Evolutionary conservation across 768 basidiomycete genomes (phyloP), one percentile per base, ranked within the genome.

Genomic region (Exsudoporus frostii): DNA sequence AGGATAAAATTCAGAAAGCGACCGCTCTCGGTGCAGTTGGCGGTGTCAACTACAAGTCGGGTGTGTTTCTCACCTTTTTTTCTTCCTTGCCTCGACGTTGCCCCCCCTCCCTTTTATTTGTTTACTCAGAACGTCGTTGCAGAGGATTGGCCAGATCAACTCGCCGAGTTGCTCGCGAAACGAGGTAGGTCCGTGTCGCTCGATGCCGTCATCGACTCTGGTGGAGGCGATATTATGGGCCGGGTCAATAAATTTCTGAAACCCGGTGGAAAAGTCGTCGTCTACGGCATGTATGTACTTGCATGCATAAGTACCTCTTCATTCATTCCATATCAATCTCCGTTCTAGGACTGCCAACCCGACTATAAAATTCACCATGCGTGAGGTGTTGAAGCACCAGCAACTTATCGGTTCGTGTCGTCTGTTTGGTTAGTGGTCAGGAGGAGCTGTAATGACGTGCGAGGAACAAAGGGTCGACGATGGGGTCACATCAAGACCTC

Each of bases 401-500:
- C 81, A 84, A 56, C 71, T 94, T 37, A 74, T 90, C 30, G 91
- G 90, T 90, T 39, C 39, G 76, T 66, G 15, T 19, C 27, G 10
- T 37, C 20, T 39, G 15, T 50, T 44, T 24, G 22, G n/a, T 51
- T 43, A 34, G 22, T 48, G 36, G 45, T 50, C 43, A 45, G 11
- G 32, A 51, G 27, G 51, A 39, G 40, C 10, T 29, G n/a, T 47
- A 24, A 27, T 66, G 48, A 66, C 39, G 51, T 57, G 50, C 50
- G 5, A 54, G 47, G 53, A 55, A 54, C 38, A 46, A 53, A 90
- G 90, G 90, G 33, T 88, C 88, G 2, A 90, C 85, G 25, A 90
- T 93, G 90, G 91, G 90, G 17, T 91, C 90, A 8, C 81, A 77
- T 59, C 76, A 81, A 50, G 90, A 93, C 70, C 76, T 93, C 53